These are phyloP conservation scores for Globisporangium iwayamae DNA, from an alignment of 352 stramenopile genomes.

Conservation along the genomic window DNA sequence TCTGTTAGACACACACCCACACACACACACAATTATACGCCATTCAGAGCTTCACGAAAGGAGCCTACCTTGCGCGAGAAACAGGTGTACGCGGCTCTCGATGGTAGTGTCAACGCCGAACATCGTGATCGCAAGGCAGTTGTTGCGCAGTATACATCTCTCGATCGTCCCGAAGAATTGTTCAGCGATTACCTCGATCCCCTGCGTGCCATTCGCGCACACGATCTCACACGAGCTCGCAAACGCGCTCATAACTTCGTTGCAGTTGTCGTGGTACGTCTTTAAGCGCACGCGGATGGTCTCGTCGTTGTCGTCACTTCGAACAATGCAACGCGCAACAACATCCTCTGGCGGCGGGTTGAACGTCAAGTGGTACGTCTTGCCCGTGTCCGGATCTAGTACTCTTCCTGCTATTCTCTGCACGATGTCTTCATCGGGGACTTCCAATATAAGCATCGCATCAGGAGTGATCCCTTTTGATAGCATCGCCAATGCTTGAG, in stretches of 20 bases:
- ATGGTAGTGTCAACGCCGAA: constrained; percentile 43
- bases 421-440: constrained; percentile 93
- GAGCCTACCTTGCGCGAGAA: constrained; percentile 46
- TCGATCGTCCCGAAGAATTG: constrained; percentile 52
- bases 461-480: constrained; percentile 82
- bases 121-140: constrained; percentile 47
- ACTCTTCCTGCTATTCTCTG: constrained; percentile 90
- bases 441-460: constrained; percentile 92
- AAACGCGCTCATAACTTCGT: constrained; percentile 38
- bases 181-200: constrained; percentile 53
- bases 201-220: constrained; percentile 38
- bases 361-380: constrained; percentile 90
- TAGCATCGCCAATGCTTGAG: constrained; percentile 72
- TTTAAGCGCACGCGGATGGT: constrained; percentile 86
- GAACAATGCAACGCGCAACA: constrained; percentile 50
- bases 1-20: background rate
- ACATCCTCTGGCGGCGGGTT: constrained; percentile 73
- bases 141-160: constrained; percentile 53
- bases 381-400: constrained; percentile 89
- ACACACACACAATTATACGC: background rate
- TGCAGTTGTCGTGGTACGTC: constrained; percentile 77
- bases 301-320: constrained; percentile 88
- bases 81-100: constrained; percentile 42
- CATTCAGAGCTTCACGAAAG: background rate
- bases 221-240: constrained; percentile 42